Conservation (phyloP, 2,329 filamentous ascomycete genomes). For the Ceratocystis ficicola region DNA sequence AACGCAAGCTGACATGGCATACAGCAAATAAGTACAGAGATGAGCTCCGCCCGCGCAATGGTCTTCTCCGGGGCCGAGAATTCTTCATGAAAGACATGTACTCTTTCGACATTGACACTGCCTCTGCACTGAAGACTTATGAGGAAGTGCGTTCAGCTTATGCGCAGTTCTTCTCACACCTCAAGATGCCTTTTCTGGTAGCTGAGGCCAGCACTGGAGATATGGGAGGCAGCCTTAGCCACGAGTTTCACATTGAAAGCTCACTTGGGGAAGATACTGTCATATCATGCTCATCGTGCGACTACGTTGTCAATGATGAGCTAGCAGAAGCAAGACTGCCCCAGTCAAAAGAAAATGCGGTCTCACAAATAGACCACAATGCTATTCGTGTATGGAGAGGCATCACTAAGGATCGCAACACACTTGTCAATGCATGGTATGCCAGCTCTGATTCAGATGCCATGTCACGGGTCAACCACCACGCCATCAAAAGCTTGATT, state of each 20-base stretch:
- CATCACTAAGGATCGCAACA: slow-evolving; percentile 54
- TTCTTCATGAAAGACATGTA: slow-evolving; percentile 99
- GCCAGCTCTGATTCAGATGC: slow-evolving; percentile 28
- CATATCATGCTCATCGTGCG: slow-evolving; percentile 60
- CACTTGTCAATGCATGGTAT: slow-evolving; percentile 61
- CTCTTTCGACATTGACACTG: slow-evolving; percentile 65
- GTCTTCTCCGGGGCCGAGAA: slow-evolving; percentile 74
- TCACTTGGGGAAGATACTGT: slow-evolving; percentile 74
- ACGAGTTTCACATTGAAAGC: slow-evolving; percentile 83
- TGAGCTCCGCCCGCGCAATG: slow-evolving; percentile 77
- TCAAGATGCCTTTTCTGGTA: slow-evolving; percentile 72
- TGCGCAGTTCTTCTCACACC: slow-evolving; percentile 61
- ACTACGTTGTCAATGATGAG: slow-evolving; percentile 77
- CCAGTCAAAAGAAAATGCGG: not conserved
- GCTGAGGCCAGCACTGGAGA: slow-evolving; percentile 89
- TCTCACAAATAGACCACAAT: not conserved
- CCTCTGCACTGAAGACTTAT: slow-evolving; percentile 71
- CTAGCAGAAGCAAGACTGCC: slow-evolving; percentile 41
- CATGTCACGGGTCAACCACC: slow-evolving; percentile 34
- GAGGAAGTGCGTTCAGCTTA: slow-evolving; percentile 62
- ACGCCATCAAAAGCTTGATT: slow-evolving; percentile 53
- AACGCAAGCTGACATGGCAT: not conserved
- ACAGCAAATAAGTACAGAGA: slow-evolving; percentile 85
- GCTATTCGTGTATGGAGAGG: slow-evolving; percentile 42
- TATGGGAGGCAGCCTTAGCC: slow-evolving; percentile 85